These are phyloP conservation scores for Acanthamoeba divionensis DNA, from an alignment of 208 protist species.

Conservation along the genomic window DNA sequence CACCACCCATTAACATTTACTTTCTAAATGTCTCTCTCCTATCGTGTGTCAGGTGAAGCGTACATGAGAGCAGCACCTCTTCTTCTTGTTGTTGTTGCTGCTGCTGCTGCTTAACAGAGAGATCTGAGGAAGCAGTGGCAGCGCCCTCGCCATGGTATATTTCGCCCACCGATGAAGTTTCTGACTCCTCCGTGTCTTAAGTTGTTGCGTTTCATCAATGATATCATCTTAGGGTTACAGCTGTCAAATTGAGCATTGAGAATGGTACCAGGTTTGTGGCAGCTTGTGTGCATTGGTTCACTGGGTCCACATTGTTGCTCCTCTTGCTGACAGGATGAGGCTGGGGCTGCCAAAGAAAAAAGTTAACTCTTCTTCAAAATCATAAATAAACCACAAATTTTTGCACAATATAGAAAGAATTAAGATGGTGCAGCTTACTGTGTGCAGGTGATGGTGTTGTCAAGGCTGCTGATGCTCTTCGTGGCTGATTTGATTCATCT, in stretches of 20 bases:
- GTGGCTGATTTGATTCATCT: neutral
- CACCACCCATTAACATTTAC: neutral
- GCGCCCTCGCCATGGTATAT: too few species aligned
- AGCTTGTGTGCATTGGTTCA: too few species aligned
- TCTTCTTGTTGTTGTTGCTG: neutral
- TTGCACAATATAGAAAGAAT: neutral
- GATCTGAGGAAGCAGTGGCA: too few species aligned
- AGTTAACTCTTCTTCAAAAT: neutral
- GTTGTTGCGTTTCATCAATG: too few species aligned
- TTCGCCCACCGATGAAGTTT: too few species aligned
- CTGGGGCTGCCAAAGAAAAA: neutral
- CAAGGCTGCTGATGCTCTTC: neutral
- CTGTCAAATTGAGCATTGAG: too few species aligned
- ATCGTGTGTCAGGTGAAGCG: neutral
- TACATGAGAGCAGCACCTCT: conserved; percentile 4
- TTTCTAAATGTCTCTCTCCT: neutral
- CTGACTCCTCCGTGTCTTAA: too few species aligned
- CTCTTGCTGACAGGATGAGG: neutral
- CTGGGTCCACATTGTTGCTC: too few species aligned
- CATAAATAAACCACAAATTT: neutral
- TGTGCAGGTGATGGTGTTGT: neutral
- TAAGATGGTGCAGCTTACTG: neutral
- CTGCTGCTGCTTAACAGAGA: neutral
- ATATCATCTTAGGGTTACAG: too few species aligned
- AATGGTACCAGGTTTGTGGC: too few species aligned